Base-by-base conservation (phyloP, 768 basidiomycete species). In the Myochromella boudieri region DNA sequence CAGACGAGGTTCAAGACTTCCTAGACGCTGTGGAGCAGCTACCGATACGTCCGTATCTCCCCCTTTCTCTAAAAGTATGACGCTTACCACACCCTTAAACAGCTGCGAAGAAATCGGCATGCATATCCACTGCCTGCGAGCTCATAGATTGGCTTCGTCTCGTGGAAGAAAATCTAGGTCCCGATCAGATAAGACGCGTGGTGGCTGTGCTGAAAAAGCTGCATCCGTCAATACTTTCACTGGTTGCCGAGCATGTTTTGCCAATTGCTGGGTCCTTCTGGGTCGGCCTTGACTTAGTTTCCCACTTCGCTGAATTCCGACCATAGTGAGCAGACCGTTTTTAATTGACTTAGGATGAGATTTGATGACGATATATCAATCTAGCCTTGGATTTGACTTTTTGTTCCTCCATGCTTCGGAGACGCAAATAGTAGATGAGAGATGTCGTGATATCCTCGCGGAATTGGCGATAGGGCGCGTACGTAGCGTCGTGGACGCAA, bases 81-180 rank as follows among this genome's bases (percentile, higher is more conserved):
- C n/a, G 20, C 6, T 41, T 32, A 18, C 10, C 27, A 46, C 12
- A 22, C 22, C 7, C 21, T 33, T 37, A 84, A 81, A 76, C 25
- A 57, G 61, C 14, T 61, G 67, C 2, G 62, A 63, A 31, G 42
- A n/a, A n/a, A n/a, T n/a, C 43, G 2, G 63, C 63, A 20, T 62
- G 75, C 33, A 66, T 62, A 38, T 51, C 57, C 1, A 54, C 67
- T 22, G 83, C 82, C 0, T 79, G 69, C 34, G 79, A 81, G 41
- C 66, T 88, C 0, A 68, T 87, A n/a, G 84, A 86, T 53, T 81
- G 77, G 76, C 47, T 84, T 25, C 79, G 85, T 28, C 62, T 86
- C 1, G 55, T 71, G 1, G 68, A 69, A 11, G 57, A 61, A 21
- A 55, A 63, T 1, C 53, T 78, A 3, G 54, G 59, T 11, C 10